Evolutionary conservation across 805 yeast genomes (phyloP), one percentile per base, ranked within the genome.

Genomic region (Yamadazyma akitaensis): DNA sequence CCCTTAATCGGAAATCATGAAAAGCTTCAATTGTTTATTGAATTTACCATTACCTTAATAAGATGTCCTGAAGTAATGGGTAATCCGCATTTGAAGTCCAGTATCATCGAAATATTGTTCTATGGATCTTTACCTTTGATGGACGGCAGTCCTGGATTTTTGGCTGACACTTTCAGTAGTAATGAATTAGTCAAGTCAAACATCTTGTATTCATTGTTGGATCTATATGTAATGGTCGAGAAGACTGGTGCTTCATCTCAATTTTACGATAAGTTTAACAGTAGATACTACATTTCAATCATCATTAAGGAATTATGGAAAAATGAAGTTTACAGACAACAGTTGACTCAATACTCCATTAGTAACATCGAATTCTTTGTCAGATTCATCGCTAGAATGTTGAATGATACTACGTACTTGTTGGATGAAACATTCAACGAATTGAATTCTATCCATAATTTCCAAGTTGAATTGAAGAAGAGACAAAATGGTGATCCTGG

Each of bases 211-310:
- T 86, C 96, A 0, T 73, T 94, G 47, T 76, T 94, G 65, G 95
- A 89, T 57, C 86, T 90, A 51, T 94, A 92, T 63, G 96, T 94
- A 31, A 88, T 88, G 75, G 91, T 92, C 42, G 99, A 94, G 63
- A 90, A 88, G 59, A 94, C 99, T 0, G 99, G 99, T 9, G 85
- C 97, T 1, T 84, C 92, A 7, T 82, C 95, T 0, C 98, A 94
- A 65, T 94, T 92, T 61, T 92, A 92, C 64, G 99, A 94, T 64
- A 94, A 94, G 67, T 94, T 94, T 70, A 91, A 89, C 63, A 80
- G 88, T 37, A 79, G 99, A 63, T 92, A 82, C 65, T 85, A 88
- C 61, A 88, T 94, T 25, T 85, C 97, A 0, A 79, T 79, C 40
- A 85, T 94, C 30, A 68, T 94, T 57, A 92, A 89, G 62, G 82